Evolutionary conservation across 768 basidiomycete genomes (phyloP), one percentile per base, ranked within the genome.

Genomic region (Phlebiopsis flavidoalba): DNA sequence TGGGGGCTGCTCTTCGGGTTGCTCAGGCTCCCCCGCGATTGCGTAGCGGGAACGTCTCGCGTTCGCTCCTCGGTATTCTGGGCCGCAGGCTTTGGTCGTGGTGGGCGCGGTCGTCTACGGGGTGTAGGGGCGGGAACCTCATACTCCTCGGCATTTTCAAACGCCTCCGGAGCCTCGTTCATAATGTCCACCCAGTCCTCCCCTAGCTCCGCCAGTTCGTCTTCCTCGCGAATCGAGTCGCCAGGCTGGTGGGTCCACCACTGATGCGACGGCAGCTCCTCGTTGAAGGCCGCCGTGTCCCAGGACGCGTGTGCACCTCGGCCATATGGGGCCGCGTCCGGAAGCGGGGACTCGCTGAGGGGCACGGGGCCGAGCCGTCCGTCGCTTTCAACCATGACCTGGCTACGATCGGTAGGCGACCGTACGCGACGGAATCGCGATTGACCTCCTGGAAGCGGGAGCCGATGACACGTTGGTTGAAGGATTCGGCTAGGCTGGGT

Each of bases 401-500:
- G 82, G 63, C 80, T 86, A 14, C 86, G 5, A 87, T 69, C 0
- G 85, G 84, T 15, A 89, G 69, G n/a, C 79, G 82, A 8, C 83
- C 84, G 56, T 82, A 81, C 8, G 79, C 75, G 12, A 74, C 71
- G 7, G 86, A 86, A 68, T 84, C 80, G 35, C 84, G 79, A 65
- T 84, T 83, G 53, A 86, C 81, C 69, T 93, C 91, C 67, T 86
- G 83, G 70, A 91, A 90, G 43, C 85, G 81, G 64, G 85, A 85
- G 2, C 87, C 88, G 51, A 85, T 77, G 46, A 87, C 74, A 3
- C 86, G 83, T 51, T 84, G 83, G 64, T 80, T 77, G 71, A 88
- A 77, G 5, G 84, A 84, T 36, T 89, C 83, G 0, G 82, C 65
- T 40, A 89, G 72, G 63, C 80, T 82, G 45, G 79, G 76, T 57